Percentiles rank a stretch among this genome's conserved stretches.
These are phyloP conservation scores for Plasmodium vivax DNA, from an alignment of 169 alveolate genomes.

Conservation along the genomic window DNA sequence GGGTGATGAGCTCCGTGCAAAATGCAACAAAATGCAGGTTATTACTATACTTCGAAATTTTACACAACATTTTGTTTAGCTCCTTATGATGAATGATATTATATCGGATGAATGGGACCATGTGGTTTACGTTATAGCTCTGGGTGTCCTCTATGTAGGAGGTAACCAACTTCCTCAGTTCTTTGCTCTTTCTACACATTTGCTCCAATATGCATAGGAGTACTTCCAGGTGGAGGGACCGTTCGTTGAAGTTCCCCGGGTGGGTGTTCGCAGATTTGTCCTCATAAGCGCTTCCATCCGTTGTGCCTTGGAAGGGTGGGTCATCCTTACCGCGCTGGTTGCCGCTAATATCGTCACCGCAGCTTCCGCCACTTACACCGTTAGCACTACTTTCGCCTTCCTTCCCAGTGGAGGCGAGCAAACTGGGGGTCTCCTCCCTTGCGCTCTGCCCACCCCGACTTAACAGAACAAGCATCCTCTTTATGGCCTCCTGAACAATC, in stretches of 20 bases:
- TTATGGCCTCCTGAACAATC: constrained; percentile 75
- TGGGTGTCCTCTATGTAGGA: constrained; percentile 49
- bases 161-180: constrained; percentile 31
- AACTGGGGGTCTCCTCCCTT: neutral
- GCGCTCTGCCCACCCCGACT: neutral
- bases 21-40: constrained; percentile 23
- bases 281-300: neutral
- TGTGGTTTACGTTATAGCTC: constrained; percentile 18
- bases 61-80: constrained; percentile 32
- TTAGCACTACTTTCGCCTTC: neutral
- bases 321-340: neutral
- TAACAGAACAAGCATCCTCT: neutral
- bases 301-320: neutral
- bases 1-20: constrained; percentile 25
- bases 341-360: neutral
- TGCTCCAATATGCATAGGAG: constrained; percentile 65
- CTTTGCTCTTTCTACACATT: constrained; percentile 41
- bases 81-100: constrained; percentile 27
- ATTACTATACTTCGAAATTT: neutral
- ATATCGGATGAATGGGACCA: constrained; percentile 46
- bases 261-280: neutral
- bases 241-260: neutral
- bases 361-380: neutral
- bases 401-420: neutral
- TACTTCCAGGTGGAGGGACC: constrained; percentile 30